A percentile compares a stretch with the other conserved stretches of the same genome.
Evolutionary conservation across 2,329 filamentous ascomycete genomes (phyloP).

Genomic region (Fusarium oxysporum): DNA sequence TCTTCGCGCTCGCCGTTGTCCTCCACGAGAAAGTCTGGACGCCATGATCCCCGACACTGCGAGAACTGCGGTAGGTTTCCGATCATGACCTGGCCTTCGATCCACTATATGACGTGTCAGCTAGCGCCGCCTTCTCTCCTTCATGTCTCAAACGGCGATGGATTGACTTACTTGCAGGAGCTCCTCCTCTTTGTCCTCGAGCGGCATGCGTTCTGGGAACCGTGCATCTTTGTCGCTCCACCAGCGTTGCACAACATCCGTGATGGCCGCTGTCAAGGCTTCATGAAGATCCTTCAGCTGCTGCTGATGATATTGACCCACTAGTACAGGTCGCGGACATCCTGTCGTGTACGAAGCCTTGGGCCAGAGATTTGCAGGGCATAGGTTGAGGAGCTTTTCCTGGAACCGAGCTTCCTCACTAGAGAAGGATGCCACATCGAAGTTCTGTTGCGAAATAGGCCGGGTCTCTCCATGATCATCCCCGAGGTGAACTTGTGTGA

Average conservation of each 20-base stretch:
- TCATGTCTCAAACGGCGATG: neutral
- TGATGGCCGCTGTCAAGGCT: constrained; percentile 48
- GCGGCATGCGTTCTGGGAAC: constrained; percentile 51
- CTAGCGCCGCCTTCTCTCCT: rapidly evolving
- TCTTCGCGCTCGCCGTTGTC: constrained; percentile 34
- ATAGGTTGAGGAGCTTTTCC: constrained; percentile 35
- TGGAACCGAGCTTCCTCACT: constrained; percentile 35
- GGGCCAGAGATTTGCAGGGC: constrained; percentile 47
- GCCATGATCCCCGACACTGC: constrained; percentile 49
- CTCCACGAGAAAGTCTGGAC: constrained; percentile 56
- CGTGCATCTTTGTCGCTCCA: constrained; percentile 49
- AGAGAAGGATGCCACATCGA: constrained; percentile 59
- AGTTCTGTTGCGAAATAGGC: constrained; percentile 55
- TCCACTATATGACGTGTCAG: constrained; percentile 39
- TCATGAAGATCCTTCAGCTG: constrained; percentile 48
- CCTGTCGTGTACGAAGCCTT: constrained; percentile 42
- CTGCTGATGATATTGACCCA: constrained; percentile 46
- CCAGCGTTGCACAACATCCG: constrained; percentile 54
- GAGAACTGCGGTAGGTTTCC: constrained; percentile 42
- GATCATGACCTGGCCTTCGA: constrained; percentile 43
- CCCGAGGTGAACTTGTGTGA: constrained; percentile 40
- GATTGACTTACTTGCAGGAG: constrained; percentile 42
- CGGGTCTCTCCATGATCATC: constrained; percentile 3
- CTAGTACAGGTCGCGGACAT: constrained; percentile 53
- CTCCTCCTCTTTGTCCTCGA: constrained; percentile 47